A percentile compares a stretch with the other conserved stretches of the same genome.
These are phyloP conservation scores for Solanum raphanifolium DNA, from an alignment of 257 asterid species.

Conservation along the genomic window DNA sequence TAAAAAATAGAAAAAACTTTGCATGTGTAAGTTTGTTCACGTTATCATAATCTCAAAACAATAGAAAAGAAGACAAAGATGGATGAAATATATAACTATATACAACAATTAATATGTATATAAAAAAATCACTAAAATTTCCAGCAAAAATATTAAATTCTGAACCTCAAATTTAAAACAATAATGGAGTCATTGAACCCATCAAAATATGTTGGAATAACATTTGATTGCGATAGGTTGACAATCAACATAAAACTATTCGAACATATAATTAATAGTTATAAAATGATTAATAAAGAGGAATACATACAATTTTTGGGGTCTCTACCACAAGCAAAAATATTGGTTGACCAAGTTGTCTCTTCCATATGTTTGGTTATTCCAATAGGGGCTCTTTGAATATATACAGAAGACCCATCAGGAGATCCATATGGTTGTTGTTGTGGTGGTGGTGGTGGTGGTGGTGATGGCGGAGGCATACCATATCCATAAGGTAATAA, in stretches of 20 bases:
- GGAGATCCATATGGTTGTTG: neutral
- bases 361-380: neutral
- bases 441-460: neutral
- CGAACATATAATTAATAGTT: too few relatives aligned
- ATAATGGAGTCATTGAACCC: neutral
- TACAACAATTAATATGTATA: too few relatives aligned
- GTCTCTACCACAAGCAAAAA: conserved; percentile 5
- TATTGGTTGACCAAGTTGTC: conserved; percentile 13
- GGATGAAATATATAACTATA: neutral
- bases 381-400: conserved; percentile 1
- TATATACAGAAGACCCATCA: neutral
- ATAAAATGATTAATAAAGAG: neutral
- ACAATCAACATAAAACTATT: neutral
- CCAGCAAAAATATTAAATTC: neutral
- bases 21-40: neutral
- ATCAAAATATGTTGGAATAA: neutral
- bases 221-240: neutral
- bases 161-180: neutral
- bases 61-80: neutral
- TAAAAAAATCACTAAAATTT: neutral
- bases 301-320: conserved; percentile 3
- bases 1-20: neutral
- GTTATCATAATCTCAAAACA: neutral
- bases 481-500: neutral
- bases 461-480: neutral